phyloP scores from a whole-genome alignment of 768 basidiomycete species.

The Lepiota venenata region DNA sequence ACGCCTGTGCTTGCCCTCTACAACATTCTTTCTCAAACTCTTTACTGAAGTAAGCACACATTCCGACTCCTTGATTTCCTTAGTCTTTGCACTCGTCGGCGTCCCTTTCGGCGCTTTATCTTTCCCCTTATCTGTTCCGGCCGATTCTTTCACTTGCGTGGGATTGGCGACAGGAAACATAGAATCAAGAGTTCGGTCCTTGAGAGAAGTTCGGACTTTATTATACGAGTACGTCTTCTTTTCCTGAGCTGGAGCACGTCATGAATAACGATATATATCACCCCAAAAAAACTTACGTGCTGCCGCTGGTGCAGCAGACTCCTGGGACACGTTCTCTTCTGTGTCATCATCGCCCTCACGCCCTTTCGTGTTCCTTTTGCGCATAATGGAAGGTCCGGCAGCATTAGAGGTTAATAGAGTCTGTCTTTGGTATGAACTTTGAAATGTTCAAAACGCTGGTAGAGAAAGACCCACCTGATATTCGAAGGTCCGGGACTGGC shows the following conservation, averaged over 20 bases:
- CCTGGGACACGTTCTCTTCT: constrained; percentile 22
- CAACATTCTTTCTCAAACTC: constrained; percentile 55
- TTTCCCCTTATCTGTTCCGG: constrained; percentile 3
- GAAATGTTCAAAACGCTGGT: not conserved
- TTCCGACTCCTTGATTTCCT: constrained; percentile 69
- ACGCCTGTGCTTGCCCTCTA: constrained; percentile 70
- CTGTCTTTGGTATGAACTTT: constrained; percentile 28
- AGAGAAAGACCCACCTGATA: constrained; percentile 50
- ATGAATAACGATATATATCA: not conserved
- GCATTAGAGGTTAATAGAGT: constrained; percentile 58
- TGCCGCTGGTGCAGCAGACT: not conserved
- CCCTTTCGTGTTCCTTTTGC: constrained; percentile 42
- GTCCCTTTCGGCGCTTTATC: constrained; percentile 20
- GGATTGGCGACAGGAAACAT: constrained; percentile 80
- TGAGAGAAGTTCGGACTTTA: constrained; percentile 87
- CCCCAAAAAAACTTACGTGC: not conserved
- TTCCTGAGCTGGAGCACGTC: constrained; percentile 15
- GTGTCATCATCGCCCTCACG: constrained; percentile 22
- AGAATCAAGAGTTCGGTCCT: constrained; percentile 90
- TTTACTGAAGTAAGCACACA: constrained; percentile 76
- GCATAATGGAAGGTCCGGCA: constrained; percentile 23
- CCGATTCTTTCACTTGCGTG: constrained; percentile 26
- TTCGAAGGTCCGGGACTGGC: constrained; percentile 66
- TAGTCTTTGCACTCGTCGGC: constrained; percentile 25
- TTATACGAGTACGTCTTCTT: constrained; percentile 72